These are phyloP conservation scores for Stephania japonica DNA, from an alignment of 164 flowering plant species.

Conservation along the genomic window DNA sequence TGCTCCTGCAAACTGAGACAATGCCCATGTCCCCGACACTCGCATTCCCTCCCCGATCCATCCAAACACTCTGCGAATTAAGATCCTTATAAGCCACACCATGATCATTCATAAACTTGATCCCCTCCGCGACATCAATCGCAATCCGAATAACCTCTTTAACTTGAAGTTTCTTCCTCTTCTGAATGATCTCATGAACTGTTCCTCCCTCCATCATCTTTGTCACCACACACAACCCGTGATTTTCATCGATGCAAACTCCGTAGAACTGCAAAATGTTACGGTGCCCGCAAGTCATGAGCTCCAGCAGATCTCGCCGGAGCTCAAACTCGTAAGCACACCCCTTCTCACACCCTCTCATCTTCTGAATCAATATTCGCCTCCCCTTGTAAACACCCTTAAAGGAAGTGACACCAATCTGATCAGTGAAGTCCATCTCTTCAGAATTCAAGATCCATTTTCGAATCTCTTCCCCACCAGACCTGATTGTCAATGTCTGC, in stretches of 20 bases:
- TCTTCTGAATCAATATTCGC: constrained; percentile 62
- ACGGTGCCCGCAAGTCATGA: constrained; percentile 90
- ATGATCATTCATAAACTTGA: constrained; percentile 89
- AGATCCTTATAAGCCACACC: constrained; percentile 74
- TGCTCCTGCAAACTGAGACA: constrained; percentile 64
- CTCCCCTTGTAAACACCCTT: constrained; percentile 77
- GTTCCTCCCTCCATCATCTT: constrained; percentile 93
- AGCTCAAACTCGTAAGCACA: constrained; percentile 64
- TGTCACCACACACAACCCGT: constrained; percentile 80
- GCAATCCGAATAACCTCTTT: constrained; percentile 75
- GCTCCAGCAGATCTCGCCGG: constrained; percentile 67
- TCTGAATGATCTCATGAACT: constrained; percentile 55
- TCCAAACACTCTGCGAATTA: constrained; percentile 62
- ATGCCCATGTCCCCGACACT: constrained; percentile 91
- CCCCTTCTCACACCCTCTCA: constrained; percentile 90
- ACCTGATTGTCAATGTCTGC: constrained; percentile 76
- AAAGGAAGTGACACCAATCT: constrained; percentile 55
- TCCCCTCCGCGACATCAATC: constrained; percentile 76
- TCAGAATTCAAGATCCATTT: constrained; percentile 80
- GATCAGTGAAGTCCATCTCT: constrained; percentile 65
- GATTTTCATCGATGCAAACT: constrained; percentile 67
- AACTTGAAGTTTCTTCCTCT: constrained; percentile 62
- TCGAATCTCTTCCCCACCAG: constrained; percentile 60
- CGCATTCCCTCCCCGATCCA: constrained; percentile 82
- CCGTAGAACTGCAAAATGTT: constrained; percentile 73